Percentiles rank a stretch among this genome's conserved stretches.
Evolutionary conservation across 228 moss, liverwort and hornwort species (phyloP).

Genomic region (Sphagnum magellanicum): DNA sequence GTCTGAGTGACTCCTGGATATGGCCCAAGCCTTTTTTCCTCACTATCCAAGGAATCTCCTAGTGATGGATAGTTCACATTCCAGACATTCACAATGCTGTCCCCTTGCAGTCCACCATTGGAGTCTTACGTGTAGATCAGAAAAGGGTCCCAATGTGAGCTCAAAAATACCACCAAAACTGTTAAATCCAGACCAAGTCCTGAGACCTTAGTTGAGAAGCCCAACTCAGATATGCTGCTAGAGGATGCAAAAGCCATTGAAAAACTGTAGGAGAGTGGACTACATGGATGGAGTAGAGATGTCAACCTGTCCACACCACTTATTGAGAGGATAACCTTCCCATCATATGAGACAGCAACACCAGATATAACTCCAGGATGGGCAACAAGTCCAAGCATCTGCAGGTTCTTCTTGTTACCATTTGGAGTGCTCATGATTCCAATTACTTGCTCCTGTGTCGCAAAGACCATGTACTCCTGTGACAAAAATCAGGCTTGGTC

Average conservation of each 20-base stretch:
- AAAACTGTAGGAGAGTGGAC: neutral
- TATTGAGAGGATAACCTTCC: conserved; percentile 34
- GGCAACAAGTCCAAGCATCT: conserved; percentile 40
- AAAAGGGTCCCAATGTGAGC: neutral
- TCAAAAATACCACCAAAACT: neutral
- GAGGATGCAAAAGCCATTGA: neutral
- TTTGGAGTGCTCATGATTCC: conserved; percentile 43
- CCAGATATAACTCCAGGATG: conserved; percentile 35
- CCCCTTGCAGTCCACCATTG: neutral
- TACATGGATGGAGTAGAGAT: neutral
- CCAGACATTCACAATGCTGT: conserved; percentile 45
- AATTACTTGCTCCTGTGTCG: conserved; percentile 34
- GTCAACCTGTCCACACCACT: conserved; percentile 36
- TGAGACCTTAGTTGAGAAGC: neutral
- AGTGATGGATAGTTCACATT: conserved; percentile 24
- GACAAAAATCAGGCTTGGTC: neutral
- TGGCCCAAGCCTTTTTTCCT: conserved; percentile 17
- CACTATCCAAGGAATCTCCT: conserved; percentile 23
- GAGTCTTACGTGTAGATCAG: too few relatives aligned
- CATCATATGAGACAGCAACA: conserved; percentile 36
- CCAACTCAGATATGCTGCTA: neutral
- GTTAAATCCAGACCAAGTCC: neutral
- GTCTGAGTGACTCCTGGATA: conserved; percentile 15
- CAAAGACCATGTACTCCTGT: conserved; percentile 38
- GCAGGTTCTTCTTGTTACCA: conserved; percentile 17